Conservation (phyloP, 495 filamentous ascomycete genomes). For the Podospora appendiculata region DNA sequence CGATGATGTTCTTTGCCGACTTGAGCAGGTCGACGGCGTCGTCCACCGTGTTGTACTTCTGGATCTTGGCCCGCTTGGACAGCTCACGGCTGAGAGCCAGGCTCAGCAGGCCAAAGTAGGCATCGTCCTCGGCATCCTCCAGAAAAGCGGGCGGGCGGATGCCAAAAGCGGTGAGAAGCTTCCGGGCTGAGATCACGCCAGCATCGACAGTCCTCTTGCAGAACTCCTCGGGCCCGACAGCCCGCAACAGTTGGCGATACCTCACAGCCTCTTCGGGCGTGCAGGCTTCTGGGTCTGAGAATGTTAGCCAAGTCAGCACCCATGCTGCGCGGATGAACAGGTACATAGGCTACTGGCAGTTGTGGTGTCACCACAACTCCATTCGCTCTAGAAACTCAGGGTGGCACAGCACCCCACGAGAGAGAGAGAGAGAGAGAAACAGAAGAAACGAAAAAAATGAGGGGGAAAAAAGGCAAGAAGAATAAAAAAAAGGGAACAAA, state of each 20-base stretch:
- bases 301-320: background rate
- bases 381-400: no score
- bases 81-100: slow-evolving; percentile 78
- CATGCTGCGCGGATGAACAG: no score
- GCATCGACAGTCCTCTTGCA: slow-evolving; percentile 62
- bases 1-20: slow-evolving; percentile 74
- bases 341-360: no score
- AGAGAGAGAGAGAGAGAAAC: background rate
- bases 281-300: slow-evolving; percentile 49
- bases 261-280: slow-evolving; percentile 63
- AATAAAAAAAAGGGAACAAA: background rate
- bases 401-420: no score
- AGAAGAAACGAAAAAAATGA: background rate
- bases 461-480: background rate
- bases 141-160: slow-evolving; percentile 69
- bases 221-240: slow-evolving; percentile 69
- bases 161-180: slow-evolving; percentile 87
- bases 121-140: slow-evolving; percentile 64
- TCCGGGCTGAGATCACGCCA: slow-evolving; percentile 64
- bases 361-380: no score
- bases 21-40: slow-evolving; percentile 76
- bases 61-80: slow-evolving; percentile 69
- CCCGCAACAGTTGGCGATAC: slow-evolving; percentile 62
- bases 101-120: slow-evolving; percentile 65
- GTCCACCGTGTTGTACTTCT: slow-evolving; percentile 76